phyloP scores from a whole-genome alignment of 2,329 filamentous ascomycete genomes.

The Dothidotthia symphoricarpi region DNA sequence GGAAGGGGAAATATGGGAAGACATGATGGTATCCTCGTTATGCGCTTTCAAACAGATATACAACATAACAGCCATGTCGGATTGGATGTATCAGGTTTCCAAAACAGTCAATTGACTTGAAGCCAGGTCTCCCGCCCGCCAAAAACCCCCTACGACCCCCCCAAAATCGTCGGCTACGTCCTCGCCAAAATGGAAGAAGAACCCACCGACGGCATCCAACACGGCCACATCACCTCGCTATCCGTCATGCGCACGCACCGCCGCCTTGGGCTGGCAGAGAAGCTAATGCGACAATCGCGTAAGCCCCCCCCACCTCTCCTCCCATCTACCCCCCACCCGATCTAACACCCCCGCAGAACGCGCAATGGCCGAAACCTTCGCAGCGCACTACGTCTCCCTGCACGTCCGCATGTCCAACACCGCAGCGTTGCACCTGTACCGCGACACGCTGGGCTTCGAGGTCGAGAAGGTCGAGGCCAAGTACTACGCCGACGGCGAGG shows the following conservation, averaged over 20 bases:
- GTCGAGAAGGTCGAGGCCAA: slow-evolving; percentile 64
- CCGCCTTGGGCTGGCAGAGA: slow-evolving; percentile 87
- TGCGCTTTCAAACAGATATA: too few species aligned
- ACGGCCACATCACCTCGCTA: slow-evolving; percentile 94
- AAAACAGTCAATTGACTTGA: not conserved
- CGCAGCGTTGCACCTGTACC: slow-evolving; percentile 88
- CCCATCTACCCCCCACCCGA: not conserved
- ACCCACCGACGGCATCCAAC: slow-evolving; percentile 81
- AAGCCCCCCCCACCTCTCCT: not conserved
- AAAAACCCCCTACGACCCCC: slow-evolving; percentile 79
- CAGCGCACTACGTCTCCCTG: slow-evolving; percentile 87
- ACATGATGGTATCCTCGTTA: too few species aligned
- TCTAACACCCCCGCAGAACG: slow-evolving; percentile 58
- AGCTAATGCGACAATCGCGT: slow-evolving; percentile 96
- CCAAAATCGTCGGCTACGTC: slow-evolving; percentile 98
- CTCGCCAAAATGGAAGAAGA: slow-evolving; percentile 99
- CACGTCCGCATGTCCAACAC: slow-evolving; percentile 94
- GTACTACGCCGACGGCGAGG: slow-evolving; percentile 97
- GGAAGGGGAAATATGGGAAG: not conserved
- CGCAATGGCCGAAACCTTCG: slow-evolving; percentile 95
- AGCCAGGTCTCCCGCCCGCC: slow-evolving; percentile 67
- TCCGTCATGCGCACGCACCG: slow-evolving; percentile 96
- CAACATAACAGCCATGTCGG: too few species aligned
- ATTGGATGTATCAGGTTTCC: too few species aligned
- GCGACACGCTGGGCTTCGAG: slow-evolving; percentile 53